Percentiles rank a stretch among this genome's conserved stretches.
phyloP scores from a whole-genome alignment of 306 rosid species.

The Glycine tomentella region DNA sequence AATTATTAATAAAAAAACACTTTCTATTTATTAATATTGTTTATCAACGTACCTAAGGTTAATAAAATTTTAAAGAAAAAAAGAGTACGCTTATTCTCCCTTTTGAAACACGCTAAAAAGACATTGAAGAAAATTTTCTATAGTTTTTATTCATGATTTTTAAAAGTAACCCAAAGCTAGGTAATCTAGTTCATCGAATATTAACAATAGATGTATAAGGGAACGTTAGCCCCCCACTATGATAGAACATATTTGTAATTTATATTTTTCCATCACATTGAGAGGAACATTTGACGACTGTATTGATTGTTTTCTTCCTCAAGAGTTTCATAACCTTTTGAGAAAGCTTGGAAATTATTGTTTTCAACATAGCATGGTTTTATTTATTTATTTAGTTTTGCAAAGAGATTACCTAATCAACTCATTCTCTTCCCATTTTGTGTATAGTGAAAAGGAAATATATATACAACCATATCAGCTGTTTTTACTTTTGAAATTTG shows the following conservation, averaged over 20 bases:
- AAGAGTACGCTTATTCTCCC: neutral
- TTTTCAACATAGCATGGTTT: neutral
- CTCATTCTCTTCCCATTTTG: neutral
- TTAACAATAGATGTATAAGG: slow-evolving; percentile 6
- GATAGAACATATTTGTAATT: neutral
- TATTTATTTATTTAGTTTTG: neutral
- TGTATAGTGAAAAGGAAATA: slow-evolving; percentile 34
- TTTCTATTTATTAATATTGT: neutral
- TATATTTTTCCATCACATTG: slow-evolving; percentile 12
- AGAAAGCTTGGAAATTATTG: too few relatives aligned
- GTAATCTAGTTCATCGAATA: neutral
- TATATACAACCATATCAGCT: slow-evolving; percentile 42
- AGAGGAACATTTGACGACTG: slow-evolving; percentile 48
- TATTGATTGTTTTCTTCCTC: slow-evolving; percentile 9
- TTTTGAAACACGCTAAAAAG: slow-evolving; percentile 4
- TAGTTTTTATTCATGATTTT: slow-evolving; percentile 3
- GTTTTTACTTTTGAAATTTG: slow-evolving; percentile 53
- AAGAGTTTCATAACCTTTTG: too few relatives aligned
- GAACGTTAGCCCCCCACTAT: neutral
- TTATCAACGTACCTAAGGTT: neutral
- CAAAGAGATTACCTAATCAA: neutral
- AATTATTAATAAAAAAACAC: neutral
- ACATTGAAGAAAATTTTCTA: neutral
- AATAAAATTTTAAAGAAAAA: neutral
- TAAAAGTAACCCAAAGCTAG: slow-evolving; percentile 14